These are phyloP conservation scores for Neofusicoccum laricinum DNA, from an alignment of 2,329 filamentous ascomycete species.

Conservation along the genomic window DNA sequence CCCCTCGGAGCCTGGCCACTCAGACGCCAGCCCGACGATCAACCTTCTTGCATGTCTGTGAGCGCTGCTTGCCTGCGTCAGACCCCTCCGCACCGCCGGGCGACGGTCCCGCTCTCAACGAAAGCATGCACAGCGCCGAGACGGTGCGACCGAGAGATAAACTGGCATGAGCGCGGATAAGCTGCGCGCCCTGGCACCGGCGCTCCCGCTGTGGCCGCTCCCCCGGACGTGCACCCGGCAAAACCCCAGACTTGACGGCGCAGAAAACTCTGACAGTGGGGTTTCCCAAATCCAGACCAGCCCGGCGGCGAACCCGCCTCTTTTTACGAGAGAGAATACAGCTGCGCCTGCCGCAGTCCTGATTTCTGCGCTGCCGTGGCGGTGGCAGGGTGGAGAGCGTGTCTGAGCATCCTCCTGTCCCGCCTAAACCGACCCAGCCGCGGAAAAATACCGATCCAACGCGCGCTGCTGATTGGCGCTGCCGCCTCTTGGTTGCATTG, in stretches of 20 bases:
- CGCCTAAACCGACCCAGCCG: neutral
- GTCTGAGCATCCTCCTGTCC: neutral
- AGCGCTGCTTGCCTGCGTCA: too few relatives aligned
- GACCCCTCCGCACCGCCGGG: neutral
- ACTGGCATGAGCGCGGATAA: neutral
- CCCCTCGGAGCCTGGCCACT: neutral
- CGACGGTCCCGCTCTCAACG: neutral
- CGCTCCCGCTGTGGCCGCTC: neutral
- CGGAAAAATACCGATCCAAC: neutral
- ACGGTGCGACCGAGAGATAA: neutral
- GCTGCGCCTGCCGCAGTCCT: too few relatives aligned
- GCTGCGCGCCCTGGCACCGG: neutral
- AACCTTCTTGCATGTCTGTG: neutral
- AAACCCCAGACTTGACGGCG: neutral
- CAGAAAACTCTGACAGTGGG: constrained; percentile 2
- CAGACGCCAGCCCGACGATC: neutral
- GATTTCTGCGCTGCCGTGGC: neutral
- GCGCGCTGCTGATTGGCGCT: neutral
- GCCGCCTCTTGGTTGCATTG: neutral
- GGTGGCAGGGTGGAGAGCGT: neutral
- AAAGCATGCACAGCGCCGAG: neutral
- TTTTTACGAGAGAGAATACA: neutral
- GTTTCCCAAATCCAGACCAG: neutral
- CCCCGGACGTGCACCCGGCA: neutral
- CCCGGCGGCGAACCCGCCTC: neutral